A percentile compares a stretch with the other conserved stretches of the same genome.
Evolutionary conservation across 163 green algal genomes (phyloP).

Genomic region (Chlamydomonas reinhardtii): DNA sequence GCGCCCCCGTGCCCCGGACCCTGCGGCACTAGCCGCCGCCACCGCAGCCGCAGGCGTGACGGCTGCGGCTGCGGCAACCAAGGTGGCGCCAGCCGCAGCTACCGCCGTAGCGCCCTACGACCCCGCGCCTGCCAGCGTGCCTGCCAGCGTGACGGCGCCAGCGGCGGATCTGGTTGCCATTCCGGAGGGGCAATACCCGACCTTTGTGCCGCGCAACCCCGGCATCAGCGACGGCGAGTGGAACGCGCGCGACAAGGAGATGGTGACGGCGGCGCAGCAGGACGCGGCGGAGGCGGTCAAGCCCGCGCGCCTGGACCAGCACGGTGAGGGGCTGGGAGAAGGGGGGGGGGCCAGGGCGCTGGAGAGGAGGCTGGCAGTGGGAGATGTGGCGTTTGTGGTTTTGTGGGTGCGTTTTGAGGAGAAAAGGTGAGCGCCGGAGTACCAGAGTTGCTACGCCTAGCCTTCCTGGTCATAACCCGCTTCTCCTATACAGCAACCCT

Average conservation of each 20-base stretch:
- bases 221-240: constrained; percentile 60
- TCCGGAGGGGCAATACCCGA: constrained; percentile 45
- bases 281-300: constrained; percentile 40
- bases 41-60: not conserved
- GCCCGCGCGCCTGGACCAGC: not conserved
- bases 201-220: constrained; percentile 56
- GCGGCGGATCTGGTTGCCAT: not conserved
- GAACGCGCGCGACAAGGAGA: constrained; percentile 34
- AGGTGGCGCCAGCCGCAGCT: not conserved
- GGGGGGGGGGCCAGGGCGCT: too few relatives aligned
- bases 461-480: too few relatives aligned
- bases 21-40: not conserved
- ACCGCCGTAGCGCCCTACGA: not conserved
- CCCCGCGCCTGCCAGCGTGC: not conserved
- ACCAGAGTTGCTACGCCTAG: too few relatives aligned
- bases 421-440: too few relatives aligned
- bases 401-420: too few relatives aligned
- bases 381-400: too few relatives aligned
- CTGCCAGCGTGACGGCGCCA: not conserved
- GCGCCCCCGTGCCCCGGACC: not conserved
- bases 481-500: too few relatives aligned
- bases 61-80: not conserved
- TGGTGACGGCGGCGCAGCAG: constrained; percentile 43
- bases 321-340: not conserved
- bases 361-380: too few relatives aligned